Evolutionary conservation across 2,329 filamentous ascomycete genomes (phyloP), one percentile per base, ranked within the genome.

Genomic region (Pyrenophora teres): DNA sequence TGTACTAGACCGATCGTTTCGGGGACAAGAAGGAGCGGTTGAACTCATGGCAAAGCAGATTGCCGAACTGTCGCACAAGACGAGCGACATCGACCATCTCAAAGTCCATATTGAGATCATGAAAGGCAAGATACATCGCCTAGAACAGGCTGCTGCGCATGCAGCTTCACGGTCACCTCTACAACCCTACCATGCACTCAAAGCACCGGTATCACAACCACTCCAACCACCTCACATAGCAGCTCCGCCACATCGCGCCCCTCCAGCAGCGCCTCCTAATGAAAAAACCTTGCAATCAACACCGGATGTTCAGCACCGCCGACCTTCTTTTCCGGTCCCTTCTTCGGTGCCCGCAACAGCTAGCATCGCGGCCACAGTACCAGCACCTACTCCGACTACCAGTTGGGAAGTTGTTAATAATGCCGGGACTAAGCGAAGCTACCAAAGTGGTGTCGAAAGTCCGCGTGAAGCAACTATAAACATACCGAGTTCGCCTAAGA

Each of bases 331-430:
- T 23, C 49, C 4, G 16, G 36, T 46, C n/a, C 31, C 46, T 25
- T 31, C 51, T 2, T 30, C 51, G 5, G 39, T 50, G 30, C 9
- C 39, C 15, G 59, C 60, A n/a, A 56, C 57, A 32, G 64, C 67
- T 33, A 52, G 35, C 46, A 10, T 46, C 56, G 21, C 63, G 65
- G 19, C 7, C 23, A 35, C 52, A 13, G 65, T 67, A 40, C 46
- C 60, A 42, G 30, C 41, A 12, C 51, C 53, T 21, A 53, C 47
- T 30, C 62, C 62, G 32, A 62, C 49, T 40, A 72, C 62, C 39
- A 76, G 75, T 13, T 80, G 77, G 77, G 73, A 75, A 1, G 67
- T 76, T 5, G 72, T 79, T n/a, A n/a, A n/a, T 16, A 80, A 80
- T 46, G 63, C 72, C 32, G 68, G 69, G 6, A 59, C 64, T 2